Percentiles rank a stretch among this genome's conserved stretches.
Conservation (phyloP, 208 protist species). For the Porcisia hertigi region DNA sequence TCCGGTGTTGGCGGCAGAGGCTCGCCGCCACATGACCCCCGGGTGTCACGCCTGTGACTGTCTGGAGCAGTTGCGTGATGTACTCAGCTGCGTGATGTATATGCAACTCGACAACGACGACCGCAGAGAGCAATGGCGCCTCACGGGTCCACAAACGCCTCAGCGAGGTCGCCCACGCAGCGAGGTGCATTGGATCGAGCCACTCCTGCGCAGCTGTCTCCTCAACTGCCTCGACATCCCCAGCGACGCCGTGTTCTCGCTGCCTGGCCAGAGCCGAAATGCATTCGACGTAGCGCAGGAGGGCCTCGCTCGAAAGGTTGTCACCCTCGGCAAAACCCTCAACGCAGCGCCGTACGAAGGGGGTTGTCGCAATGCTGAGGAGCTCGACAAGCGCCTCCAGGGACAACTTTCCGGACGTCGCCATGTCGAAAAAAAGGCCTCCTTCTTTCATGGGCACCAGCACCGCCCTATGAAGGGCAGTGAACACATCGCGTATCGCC, state of each 20-base stretch:
- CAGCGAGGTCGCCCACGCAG: conserved; percentile 19
- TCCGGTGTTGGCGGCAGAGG: not conserved
- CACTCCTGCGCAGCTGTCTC: conserved; percentile 9
- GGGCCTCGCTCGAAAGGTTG: not conserved
- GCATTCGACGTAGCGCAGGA: conserved; percentile 9
- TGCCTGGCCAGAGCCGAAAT: conserved; percentile 14
- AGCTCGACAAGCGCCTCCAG: conserved; percentile 37
- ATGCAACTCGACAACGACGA: conserved; percentile 9
- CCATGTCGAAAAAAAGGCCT: not conserved
- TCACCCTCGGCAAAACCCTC: not conserved
- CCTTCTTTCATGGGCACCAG: conserved; percentile 5
- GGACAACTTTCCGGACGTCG: conserved; percentile 7
- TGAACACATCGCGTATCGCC: conserved; percentile 29
- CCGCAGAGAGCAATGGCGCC: not conserved
- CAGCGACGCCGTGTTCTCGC: not conserved
- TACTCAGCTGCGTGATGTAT: conserved; percentile 25
- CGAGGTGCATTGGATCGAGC: conserved; percentile 31
- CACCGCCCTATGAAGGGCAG: conserved; percentile 27
- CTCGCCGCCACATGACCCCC: conserved; percentile 18
- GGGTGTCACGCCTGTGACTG: conserved; percentile 10
- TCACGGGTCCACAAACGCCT: conserved; percentile 2
- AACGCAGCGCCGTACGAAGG: conserved; percentile 21
- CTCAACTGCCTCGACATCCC: not conserved
- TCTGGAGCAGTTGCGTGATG: conserved; percentile 21
- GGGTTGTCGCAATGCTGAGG: conserved; percentile 13